These are phyloP conservation scores for Turritis glabra DNA, from an alignment of 345 rosid genomes.

Conservation along the genomic window DNA sequence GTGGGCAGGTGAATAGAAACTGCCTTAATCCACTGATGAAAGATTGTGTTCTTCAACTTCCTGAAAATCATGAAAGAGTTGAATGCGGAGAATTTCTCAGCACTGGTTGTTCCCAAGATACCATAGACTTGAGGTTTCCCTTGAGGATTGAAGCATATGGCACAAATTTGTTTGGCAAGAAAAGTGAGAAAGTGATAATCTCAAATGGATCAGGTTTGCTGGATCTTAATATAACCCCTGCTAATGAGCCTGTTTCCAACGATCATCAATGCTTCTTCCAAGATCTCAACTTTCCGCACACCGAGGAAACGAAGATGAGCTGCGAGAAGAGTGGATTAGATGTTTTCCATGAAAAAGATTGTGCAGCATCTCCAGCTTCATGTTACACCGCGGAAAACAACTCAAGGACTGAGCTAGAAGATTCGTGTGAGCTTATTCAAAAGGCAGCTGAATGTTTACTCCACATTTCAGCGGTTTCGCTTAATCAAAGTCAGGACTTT, in stretches of 20 bases:
- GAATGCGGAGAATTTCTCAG: background rate
- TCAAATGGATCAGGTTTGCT: background rate
- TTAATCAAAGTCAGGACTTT: background rate
- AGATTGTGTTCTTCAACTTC: background rate
- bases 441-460: conserved; percentile 64
- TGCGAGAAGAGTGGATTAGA: background rate
- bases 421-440: conserved; percentile 32
- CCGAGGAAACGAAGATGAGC: background rate
- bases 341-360: background rate
- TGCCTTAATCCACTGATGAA: too few species aligned
- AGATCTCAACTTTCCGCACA: conserved; percentile 10
- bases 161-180: background rate
- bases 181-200: background rate
- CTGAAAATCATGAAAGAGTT: background rate
- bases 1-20: background rate
- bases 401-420: conserved; percentile 1
- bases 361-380: conserved; percentile 16
- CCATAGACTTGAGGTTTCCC: background rate
- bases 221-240: conserved; percentile 22
- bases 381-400: conserved; percentile 28
- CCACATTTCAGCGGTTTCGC: conserved; percentile 27
- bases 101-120: background rate
- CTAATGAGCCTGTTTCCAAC: background rate
- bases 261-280: background rate
- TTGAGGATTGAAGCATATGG: background rate